Evolutionary conservation across 345 rosid species (phyloP).

Genomic region (Salix dunnii): DNA sequence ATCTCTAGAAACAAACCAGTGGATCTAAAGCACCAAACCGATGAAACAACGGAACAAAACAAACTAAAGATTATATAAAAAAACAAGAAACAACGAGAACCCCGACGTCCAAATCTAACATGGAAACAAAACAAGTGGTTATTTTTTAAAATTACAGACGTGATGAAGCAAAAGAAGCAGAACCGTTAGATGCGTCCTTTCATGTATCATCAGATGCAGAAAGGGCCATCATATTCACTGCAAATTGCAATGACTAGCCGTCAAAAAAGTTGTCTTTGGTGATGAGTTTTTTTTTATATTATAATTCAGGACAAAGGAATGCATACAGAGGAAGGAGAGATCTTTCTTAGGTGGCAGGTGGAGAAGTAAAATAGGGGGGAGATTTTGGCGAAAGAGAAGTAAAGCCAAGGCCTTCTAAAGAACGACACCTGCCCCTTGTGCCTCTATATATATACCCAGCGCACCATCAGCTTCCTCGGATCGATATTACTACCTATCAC

Average conservation of each 20-base stretch:
- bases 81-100: constrained; percentile 11
- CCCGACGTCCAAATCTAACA: constrained; percentile 36
- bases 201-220: constrained; percentile 38
- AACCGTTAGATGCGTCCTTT: constrained; percentile 21
- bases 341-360: constrained; percentile 4
- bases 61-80: constrained; percentile 2
- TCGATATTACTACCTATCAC: neutral
- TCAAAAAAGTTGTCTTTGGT: constrained; percentile 16
- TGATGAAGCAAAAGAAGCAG: constrained; percentile 27
- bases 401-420: constrained; percentile 21
- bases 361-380: constrained; percentile 4
- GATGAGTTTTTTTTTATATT: neutral
- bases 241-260: constrained; percentile 41
- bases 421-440: constrained; percentile 43
- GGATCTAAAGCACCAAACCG: constrained; percentile 13
- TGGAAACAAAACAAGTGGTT: constrained; percentile 21
- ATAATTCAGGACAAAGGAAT: neutral
- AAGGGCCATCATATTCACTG: constrained; percentile 36
- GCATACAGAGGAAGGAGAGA: neutral
- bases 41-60: constrained; percentile 11
- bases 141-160: constrained; percentile 15
- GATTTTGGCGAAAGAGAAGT: constrained; percentile 7
- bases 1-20: neutral
- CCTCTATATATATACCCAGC: constrained; percentile 34
- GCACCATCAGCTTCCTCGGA: constrained; percentile 27